Percentiles rank a stretch among this genome's conserved stretches.
Conservation (phyloP, 768 basidiomycete species). For the Boletus sp. region DNA sequence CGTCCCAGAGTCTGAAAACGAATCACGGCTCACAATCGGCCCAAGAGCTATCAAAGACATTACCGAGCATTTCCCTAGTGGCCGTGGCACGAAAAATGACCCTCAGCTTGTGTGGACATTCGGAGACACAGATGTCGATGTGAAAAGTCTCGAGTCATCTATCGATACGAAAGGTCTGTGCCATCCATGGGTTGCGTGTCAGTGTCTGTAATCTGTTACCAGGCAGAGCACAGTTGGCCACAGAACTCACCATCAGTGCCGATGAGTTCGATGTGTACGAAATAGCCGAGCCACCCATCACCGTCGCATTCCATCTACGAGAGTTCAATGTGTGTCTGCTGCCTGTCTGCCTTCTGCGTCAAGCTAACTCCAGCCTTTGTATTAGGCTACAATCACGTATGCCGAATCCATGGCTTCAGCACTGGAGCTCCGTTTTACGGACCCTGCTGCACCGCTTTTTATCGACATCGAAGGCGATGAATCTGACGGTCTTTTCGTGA, state of each 20-base stretch:
- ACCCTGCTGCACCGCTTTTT: slow-evolving; percentile 70
- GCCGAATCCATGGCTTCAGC: slow-evolving; percentile 67
- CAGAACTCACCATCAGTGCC: slow-evolving; percentile 71
- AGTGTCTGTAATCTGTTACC: not conserved
- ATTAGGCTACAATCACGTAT: slow-evolving; percentile 75
- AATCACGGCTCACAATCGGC: slow-evolving; percentile 70
- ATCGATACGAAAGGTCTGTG: slow-evolving; percentile 60
- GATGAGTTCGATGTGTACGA: slow-evolving; percentile 84
- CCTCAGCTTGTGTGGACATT: slow-evolving; percentile 85
- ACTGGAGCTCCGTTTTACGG: slow-evolving; percentile 74
- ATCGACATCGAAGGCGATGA: slow-evolving; percentile 73
- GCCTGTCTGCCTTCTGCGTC: not conserved
- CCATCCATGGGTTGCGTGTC: not conserved
- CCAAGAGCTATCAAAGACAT: slow-evolving; percentile 73
- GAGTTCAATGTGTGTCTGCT: slow-evolving; percentile 68
- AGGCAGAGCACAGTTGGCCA: slow-evolving; percentile 67
- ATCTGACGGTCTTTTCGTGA: slow-evolving; percentile 66
- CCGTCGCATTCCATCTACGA: slow-evolving; percentile 75
- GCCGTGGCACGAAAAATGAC: slow-evolving; percentile 63
- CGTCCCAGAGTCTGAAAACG: slow-evolving; percentile 53
- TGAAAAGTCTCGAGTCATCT: slow-evolving; percentile 67
- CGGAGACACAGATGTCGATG: slow-evolving; percentile 59
- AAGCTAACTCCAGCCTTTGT: not conserved
- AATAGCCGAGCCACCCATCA: slow-evolving; percentile 58
- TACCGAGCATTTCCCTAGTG: slow-evolving; percentile 75